phyloP scores from a whole-genome alignment of 2,329 filamentous ascomycete genomes.

The Talaromyces sp. region DNA sequence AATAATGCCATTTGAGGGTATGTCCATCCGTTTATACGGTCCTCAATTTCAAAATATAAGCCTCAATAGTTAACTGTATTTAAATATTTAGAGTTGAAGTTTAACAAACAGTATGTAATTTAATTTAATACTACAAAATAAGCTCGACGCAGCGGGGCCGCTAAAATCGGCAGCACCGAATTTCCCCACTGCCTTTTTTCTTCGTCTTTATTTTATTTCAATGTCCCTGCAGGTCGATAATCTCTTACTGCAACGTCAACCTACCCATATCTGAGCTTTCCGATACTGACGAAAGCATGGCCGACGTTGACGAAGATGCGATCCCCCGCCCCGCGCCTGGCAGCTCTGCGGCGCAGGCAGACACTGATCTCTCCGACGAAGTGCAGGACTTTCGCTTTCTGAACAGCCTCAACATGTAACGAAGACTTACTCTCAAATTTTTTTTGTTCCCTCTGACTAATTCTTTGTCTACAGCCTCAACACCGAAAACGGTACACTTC shows the following conservation, averaged over 20 bases:
- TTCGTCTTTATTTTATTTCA: not conserved
- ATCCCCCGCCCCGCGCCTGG: constrained; percentile 26
- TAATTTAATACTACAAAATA: not conserved
- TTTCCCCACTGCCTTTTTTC: not conserved
- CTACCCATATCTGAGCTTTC: not conserved
- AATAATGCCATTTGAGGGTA: too few relatives aligned
- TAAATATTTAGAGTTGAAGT: not conserved
- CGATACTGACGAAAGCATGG: constrained; percentile 25
- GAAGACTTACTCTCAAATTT: constrained; percentile 12
- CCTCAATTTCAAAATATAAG: too few relatives aligned
- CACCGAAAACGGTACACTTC: constrained; percentile 49
- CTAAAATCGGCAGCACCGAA: not conserved
- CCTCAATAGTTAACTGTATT: too few relatives aligned
- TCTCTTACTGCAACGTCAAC: not conserved
- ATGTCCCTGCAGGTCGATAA: not conserved
- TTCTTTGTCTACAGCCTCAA: constrained; percentile 19
- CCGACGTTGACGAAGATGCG: constrained; percentile 41
- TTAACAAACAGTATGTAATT: not conserved
- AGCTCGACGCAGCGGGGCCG: not conserved
- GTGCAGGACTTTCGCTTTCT: constrained; percentile 82
- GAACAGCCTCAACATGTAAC: constrained; percentile 49
- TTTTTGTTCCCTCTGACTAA: constrained; percentile 29
- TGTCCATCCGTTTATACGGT: too few relatives aligned
- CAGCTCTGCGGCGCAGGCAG: constrained; percentile 33
- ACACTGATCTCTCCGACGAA: constrained; percentile 69